A percentile compares a stretch with the other conserved stretches of the same genome.
These are phyloP conservation scores for Populus trichocarpa DNA, from an alignment of 441 rosid genomes.

Conservation along the genomic window DNA sequence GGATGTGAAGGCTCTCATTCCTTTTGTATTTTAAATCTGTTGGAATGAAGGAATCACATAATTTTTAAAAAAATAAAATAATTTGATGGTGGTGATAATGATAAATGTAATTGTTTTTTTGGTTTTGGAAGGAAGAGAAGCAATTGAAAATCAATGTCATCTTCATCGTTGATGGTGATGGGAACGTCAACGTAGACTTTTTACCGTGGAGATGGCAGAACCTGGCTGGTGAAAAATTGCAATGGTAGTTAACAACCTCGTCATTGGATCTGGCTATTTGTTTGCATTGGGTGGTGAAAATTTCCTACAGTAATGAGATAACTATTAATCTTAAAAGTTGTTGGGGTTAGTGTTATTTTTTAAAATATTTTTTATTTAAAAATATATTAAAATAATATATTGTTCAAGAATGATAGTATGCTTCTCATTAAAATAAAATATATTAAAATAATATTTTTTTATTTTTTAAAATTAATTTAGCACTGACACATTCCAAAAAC, in stretches of 20 bases:
- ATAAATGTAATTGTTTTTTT: neutral
- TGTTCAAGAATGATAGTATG: too few relatives aligned
- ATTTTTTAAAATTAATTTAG: too few relatives aligned
- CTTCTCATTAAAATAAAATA: too few relatives aligned
- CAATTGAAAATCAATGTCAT: neutral
- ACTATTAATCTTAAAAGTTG: neutral
- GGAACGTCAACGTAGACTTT: neutral
- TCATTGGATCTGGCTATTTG: neutral
- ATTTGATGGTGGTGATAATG: neutral
- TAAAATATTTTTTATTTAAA: too few relatives aligned
- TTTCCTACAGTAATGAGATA: neutral
- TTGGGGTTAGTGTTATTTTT: too few relatives aligned
- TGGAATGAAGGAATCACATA: neutral
- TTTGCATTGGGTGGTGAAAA: neutral
- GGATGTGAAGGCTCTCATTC: constrained; percentile 47
- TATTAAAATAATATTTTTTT: too few relatives aligned
- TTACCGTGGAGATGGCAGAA: neutral
- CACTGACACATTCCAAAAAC: too few relatives aligned
- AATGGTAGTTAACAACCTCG: neutral
- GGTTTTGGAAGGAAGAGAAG: neutral
- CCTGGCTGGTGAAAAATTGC: neutral
- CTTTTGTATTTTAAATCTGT: constrained; percentile 20
- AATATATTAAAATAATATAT: too few relatives aligned
- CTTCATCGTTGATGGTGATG: neutral
- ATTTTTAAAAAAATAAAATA: too few relatives aligned